phyloP scores from a whole-genome alignment of 225 moss, liverwort and hornwort genomes.

The Asterella californica region DNA sequence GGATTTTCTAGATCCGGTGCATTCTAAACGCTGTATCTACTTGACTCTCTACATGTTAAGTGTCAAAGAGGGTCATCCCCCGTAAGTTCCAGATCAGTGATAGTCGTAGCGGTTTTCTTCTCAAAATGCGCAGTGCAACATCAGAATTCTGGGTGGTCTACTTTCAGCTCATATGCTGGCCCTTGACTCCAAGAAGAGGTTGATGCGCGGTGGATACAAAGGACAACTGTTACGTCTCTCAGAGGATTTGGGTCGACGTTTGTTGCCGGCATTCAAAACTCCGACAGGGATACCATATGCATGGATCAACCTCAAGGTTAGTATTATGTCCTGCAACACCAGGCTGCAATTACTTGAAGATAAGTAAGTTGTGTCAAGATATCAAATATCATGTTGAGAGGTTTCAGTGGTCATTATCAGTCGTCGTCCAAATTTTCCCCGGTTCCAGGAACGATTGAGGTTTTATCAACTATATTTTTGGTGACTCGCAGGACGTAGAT shows the following conservation, averaged over 20 bases:
- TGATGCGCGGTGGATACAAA: slow-evolving; percentile 35
- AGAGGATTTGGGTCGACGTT: slow-evolving; percentile 39
- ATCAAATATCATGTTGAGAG: neutral
- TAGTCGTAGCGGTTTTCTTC: neutral
- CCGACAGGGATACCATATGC: slow-evolving; percentile 46
- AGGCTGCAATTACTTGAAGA: neutral
- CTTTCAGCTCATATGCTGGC: slow-evolving; percentile 45
- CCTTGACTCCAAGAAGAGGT: slow-evolving; percentile 23
- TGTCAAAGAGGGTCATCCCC: neutral
- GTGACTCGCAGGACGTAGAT: neutral
- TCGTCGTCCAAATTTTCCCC: neutral
- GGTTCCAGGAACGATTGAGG: neutral
- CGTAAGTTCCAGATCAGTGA: neutral
- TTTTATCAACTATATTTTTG: neutral
- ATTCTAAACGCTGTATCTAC: neutral
- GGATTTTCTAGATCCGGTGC: neutral
- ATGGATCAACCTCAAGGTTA: slow-evolving; percentile 45
- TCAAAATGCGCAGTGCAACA: slow-evolving; percentile 38
- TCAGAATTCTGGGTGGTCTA: slow-evolving; percentile 43
- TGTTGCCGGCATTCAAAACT: slow-evolving; percentile 42
- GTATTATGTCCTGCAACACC: neutral
- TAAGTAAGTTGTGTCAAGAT: neutral
- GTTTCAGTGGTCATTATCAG: neutral
- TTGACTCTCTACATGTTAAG: neutral
- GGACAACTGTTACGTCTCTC: slow-evolving; percentile 38